Evolutionary conservation across 176 grass and related monocot species (phyloP), one percentile per base, ranked within the genome.

Genomic region (Olyra latifolia): DNA sequence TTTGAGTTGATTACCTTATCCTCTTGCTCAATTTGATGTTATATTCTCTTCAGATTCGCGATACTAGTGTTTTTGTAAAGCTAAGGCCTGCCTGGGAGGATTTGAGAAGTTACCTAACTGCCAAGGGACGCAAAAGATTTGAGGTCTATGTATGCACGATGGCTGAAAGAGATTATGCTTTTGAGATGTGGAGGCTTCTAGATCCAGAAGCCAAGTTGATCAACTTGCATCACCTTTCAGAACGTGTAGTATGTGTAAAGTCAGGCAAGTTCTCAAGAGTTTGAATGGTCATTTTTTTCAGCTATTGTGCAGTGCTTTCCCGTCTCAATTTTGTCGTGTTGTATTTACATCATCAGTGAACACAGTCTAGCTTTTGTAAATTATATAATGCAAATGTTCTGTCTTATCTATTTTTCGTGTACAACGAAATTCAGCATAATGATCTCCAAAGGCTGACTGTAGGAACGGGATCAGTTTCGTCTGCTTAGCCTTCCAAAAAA

Each of bases 171-270:
- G 93, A 99, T 69, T 99, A 99, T 82, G 97, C 97, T 72, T 75
- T 99, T 81, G 97, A 99, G 79, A 99, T 99, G 62, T 99, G 97
- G 97, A 93, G 97, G 47, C 97, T 95, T 91, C 97, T 99, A 68
- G 97, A 99, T 75, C 97, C 93, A 55, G 92, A 91, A 86, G 79
- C 84, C 35, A 86, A 81, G 54, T 92, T 99, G 73, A 96, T 99
- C 63, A 91, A 73, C 80, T 62, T 79, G 16, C 85, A 89, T 42
- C 87, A 99, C 47, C 82, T 95, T 72, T 78, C 83, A 71, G 82
- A 95, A 66, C 97, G 90, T 24, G 63, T 99, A 84, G 91, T 82
- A 20, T 99, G 97, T 82, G 91, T 95, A 62, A 95, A 99, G 35
- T 69, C 91, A 94, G 89, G 95, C 77, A 94, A 94, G 82, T 71